These are phyloP conservation scores for Grosmannia clavigera DNA, from an alignment of 2,329 filamentous ascomycete genomes.

Conservation along the genomic window DNA sequence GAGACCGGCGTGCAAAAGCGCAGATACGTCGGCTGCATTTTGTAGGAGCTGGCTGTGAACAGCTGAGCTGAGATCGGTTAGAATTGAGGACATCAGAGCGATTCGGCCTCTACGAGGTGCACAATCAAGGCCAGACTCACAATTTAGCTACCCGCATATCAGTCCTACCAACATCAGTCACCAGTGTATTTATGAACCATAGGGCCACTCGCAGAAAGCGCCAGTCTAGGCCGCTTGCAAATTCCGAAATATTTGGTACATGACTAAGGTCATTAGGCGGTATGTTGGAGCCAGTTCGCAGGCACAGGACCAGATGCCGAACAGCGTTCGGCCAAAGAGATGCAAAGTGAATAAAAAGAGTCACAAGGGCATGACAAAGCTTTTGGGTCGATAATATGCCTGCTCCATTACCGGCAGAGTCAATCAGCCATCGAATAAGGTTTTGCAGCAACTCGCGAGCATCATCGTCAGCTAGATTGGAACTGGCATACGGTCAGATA, in stretches of 20 bases:
- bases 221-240: slow-evolving; percentile 33
- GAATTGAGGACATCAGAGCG: not conserved
- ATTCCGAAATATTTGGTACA: slow-evolving; percentile 27
- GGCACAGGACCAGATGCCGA: slow-evolving; percentile 48
- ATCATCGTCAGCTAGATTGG: slow-evolving; percentile 42
- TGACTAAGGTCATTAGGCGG: slow-evolving; percentile 35
- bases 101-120: not conserved
- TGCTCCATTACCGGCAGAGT: slow-evolving; percentile 36
- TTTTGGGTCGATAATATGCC: slow-evolving; percentile 57
- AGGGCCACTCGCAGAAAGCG: slow-evolving; percentile 44
- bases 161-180: slow-evolving; percentile 56
- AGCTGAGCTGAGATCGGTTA: slow-evolving; percentile 13
- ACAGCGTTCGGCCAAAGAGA: slow-evolving; percentile 54
- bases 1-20: slow-evolving; percentile 26
- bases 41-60: slow-evolving; percentile 38
- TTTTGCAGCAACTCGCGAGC: slow-evolving; percentile 46
- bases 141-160: slow-evolving; percentile 49
- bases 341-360: slow-evolving; percentile 62
- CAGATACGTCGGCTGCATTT: slow-evolving; percentile 37
- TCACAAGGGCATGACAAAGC: slow-evolving; percentile 63
- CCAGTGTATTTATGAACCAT: slow-evolving; percentile 52
- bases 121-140: slow-evolving; percentile 22
- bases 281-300: slow-evolving; percentile 33
- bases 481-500: slow-evolving; percentile 17
- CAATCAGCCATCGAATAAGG: slow-evolving; percentile 50